These are phyloP conservation scores for Davidsoniella eucalypti DNA, from an alignment of 2,329 filamentous ascomycete species.

Conservation along the genomic window DNA sequence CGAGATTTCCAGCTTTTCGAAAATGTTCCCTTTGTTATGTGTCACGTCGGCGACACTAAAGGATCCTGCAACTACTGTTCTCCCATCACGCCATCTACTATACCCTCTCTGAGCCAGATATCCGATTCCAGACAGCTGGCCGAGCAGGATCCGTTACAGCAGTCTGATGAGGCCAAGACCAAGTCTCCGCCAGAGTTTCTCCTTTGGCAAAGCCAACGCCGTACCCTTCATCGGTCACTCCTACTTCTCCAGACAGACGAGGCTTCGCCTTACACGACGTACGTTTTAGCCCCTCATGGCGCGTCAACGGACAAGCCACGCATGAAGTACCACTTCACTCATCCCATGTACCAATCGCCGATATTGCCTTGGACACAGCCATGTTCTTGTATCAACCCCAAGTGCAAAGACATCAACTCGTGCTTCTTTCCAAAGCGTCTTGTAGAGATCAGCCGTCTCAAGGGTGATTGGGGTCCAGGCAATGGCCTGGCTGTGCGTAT, in stretches of 20 bases:
- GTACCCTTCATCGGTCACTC: neutral
- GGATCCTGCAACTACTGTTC: too few relatives aligned
- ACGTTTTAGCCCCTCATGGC: too few relatives aligned
- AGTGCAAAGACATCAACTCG: neutral
- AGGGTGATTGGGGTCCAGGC: conserved; percentile 3
- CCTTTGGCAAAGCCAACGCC: neutral
- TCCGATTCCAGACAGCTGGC: too few relatives aligned
- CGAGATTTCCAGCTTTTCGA: too few relatives aligned
- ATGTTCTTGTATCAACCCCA: neutral
- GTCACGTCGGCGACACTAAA: too few relatives aligned
- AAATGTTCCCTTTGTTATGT: too few relatives aligned
- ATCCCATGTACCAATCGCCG: neutral
- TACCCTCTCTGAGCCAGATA: too few relatives aligned
- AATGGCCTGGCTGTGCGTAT: conserved; percentile 3
- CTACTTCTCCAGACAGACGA: neutral
- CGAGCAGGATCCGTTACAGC: too few relatives aligned
- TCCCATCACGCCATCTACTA: too few relatives aligned
- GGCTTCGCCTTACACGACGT: too few relatives aligned
- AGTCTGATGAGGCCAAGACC: too few relatives aligned
- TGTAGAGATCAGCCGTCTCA: conserved; percentile 5
- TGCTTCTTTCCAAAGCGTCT: neutral
- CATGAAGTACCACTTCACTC: neutral
- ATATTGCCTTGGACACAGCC: neutral
- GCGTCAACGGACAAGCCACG: too few relatives aligned
- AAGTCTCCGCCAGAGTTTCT: neutral